phyloP scores from a whole-genome alignment of 1,284 basidiomycete genomes.

The Xerocomus nothofagi region DNA sequence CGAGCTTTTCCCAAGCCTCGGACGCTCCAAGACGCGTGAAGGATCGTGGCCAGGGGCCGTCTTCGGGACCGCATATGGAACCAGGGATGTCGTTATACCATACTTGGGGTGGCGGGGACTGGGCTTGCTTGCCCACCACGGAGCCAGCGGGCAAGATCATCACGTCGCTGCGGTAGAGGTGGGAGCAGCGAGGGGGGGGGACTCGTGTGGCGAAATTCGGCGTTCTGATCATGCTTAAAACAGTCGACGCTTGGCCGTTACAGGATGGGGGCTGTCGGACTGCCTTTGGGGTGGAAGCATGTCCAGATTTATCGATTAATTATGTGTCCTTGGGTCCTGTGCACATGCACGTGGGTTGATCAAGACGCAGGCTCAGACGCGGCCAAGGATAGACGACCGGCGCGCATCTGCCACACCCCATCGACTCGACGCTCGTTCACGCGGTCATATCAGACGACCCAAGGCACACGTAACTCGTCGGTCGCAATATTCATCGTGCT shows the following conservation, averaged over 20 bases:
- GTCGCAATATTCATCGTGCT: constrained; percentile 15
- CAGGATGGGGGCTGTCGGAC: constrained; percentile 10
- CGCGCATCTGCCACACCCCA: constrained; percentile 14
- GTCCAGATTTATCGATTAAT: constrained; percentile 28
- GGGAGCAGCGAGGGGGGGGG: not conserved
- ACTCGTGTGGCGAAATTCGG: constrained; percentile 5
- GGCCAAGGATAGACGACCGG: constrained; percentile 21
- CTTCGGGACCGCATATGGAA: constrained; percentile 55
- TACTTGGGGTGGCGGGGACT: constrained; percentile 40
- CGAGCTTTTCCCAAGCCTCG: constrained; percentile 51
- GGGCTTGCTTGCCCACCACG: constrained; percentile 22
- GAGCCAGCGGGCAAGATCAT: constrained; percentile 27
- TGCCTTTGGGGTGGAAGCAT: constrained; percentile 22
- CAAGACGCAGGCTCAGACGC: constrained; percentile 10
- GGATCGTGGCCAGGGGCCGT: constrained; percentile 60
- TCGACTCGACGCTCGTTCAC: constrained; percentile 16
- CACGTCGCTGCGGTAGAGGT: constrained; percentile 1
- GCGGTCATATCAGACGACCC: constrained; percentile 28
- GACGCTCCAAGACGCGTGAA: constrained; percentile 49
- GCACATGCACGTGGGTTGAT: constrained; percentile 28
- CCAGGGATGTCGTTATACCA: constrained; percentile 56
- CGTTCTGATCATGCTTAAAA: constrained; percentile 27
- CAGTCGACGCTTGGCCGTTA: constrained; percentile 32
- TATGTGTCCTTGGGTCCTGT: constrained; percentile 22
- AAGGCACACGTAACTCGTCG: constrained; percentile 18